A percentile compares a stretch with the other conserved stretches of the same genome.
phyloP scores from a whole-genome alignment of 345 rosid genomes.

The Citrus sp. region DNA sequence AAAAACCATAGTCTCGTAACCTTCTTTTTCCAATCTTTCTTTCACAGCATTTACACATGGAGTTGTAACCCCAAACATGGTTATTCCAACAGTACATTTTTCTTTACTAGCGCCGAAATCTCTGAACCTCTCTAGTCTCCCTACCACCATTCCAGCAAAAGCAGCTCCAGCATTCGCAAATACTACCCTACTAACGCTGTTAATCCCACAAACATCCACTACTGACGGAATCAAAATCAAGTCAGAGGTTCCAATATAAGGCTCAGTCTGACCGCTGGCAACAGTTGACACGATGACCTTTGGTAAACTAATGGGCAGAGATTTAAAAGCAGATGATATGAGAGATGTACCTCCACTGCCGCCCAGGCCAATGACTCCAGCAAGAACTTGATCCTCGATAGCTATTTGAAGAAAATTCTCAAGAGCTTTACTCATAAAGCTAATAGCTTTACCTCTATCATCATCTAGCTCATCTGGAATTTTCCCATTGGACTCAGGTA shows the following conservation, averaged over 20 bases:
- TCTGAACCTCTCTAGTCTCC: slow-evolving; percentile 35
- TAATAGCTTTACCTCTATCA: slow-evolving; percentile 76
- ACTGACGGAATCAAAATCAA: slow-evolving; percentile 76
- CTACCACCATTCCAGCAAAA: slow-evolving; percentile 86
- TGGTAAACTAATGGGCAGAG: slow-evolving; percentile 74
- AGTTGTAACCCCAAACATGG: slow-evolving; percentile 97
- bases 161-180: slow-evolving; percentile 88
- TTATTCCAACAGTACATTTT: slow-evolving; percentile 66
- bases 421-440: slow-evolving; percentile 67
- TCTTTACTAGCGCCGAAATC: slow-evolving; percentile 5
- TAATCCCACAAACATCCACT: slow-evolving; percentile 88
- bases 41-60: slow-evolving; percentile 70
- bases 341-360: slow-evolving; percentile 94
- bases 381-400: slow-evolving; percentile 36
- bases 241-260: slow-evolving; percentile 83
- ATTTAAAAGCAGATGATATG: slow-evolving; percentile 62
- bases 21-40: slow-evolving; percentile 58
- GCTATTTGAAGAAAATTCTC: slow-evolving; percentile 43
- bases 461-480: slow-evolving; percentile 33
- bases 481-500: slow-evolving; percentile 23
- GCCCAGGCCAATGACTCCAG: slow-evolving; percentile 77
- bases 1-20: slow-evolving; percentile 82
- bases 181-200: slow-evolving; percentile 76
- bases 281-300: slow-evolving; percentile 89
- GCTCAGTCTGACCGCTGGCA: slow-evolving; percentile 79